Evolutionary conservation across 2,329 filamentous ascomycete genomes (phyloP).

Genomic region (Trichophyton verrucosum): DNA sequence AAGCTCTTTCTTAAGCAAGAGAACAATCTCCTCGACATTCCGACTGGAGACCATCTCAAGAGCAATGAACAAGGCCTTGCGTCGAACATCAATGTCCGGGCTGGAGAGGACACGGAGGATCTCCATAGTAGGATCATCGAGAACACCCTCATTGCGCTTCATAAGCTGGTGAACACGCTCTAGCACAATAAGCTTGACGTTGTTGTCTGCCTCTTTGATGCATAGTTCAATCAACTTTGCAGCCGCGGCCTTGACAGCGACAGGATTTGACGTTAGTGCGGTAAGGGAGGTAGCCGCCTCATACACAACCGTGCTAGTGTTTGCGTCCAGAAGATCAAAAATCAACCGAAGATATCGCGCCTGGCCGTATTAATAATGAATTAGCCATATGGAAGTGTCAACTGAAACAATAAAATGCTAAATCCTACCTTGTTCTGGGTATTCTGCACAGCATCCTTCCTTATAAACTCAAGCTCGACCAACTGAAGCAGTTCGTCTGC

Average conservation of each 20-base stretch:
- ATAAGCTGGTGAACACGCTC: constrained; percentile 83
- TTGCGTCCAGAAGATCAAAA: constrained; percentile 88
- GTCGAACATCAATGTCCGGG: constrained; percentile 87
- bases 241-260: constrained; percentile 92
- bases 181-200: constrained; percentile 95
- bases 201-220: constrained; percentile 97
- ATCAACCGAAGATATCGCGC: constrained; percentile 87
- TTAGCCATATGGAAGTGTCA: constrained; percentile 11
- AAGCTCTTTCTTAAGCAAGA: constrained; percentile 93
- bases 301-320: constrained; percentile 88
- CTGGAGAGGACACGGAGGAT: constrained; percentile 88
- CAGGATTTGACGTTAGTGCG: constrained; percentile 85
- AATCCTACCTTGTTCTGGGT: constrained; percentile 71
- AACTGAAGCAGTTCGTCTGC: constrained; percentile 88
- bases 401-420: not conserved
- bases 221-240: constrained; percentile 92
- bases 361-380: constrained; percentile 31
- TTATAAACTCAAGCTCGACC: constrained; percentile 91
- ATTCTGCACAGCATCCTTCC: constrained; percentile 93
- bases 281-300: constrained; percentile 94
- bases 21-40: constrained; percentile 94
- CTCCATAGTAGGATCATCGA: constrained; percentile 95
- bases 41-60: constrained; percentile 98
- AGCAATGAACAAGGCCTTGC: constrained; percentile 79
- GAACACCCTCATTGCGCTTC: constrained; percentile 74